These are phyloP conservation scores for Starmera quercuum DNA, from an alignment of 805 yeast genomes.

Conservation along the genomic window DNA sequence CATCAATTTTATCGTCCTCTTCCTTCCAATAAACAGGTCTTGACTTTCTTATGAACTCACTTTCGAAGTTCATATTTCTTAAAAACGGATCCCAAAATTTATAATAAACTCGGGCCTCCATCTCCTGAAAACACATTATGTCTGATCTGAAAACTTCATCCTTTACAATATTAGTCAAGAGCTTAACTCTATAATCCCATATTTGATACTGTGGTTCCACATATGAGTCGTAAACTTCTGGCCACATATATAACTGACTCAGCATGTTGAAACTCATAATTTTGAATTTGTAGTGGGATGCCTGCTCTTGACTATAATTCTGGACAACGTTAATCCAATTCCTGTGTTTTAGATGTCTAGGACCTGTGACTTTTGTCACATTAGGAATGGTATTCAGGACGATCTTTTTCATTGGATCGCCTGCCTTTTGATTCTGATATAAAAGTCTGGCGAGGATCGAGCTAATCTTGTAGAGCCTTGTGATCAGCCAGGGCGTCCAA, in stretches of 20 bases:
- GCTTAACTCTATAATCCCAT: slow-evolving; percentile 41
- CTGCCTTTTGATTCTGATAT: too few species aligned
- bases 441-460: too few species aligned
- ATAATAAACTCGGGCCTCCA: slow-evolving; percentile 35
- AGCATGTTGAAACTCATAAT: slow-evolving; percentile 38
- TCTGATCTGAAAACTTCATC: slow-evolving; percentile 35
- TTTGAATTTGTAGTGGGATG: slow-evolving; percentile 16
- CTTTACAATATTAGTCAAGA: slow-evolving; percentile 28
- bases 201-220: slow-evolving; percentile 37
- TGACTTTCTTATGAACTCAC: slow-evolving; percentile 41
- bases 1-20: slow-evolving; percentile 40
- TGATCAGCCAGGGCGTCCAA: too few species aligned
- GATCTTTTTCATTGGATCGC: too few species aligned
- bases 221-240: slow-evolving; percentile 42
- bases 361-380: too few species aligned
- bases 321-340: too few species aligned
- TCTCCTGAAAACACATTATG: slow-evolving; percentile 54
- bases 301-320: too few species aligned
- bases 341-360: too few species aligned
- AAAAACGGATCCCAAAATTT: slow-evolving; percentile 30
- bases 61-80: slow-evolving; percentile 31
- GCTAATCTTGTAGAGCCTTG: too few species aligned
- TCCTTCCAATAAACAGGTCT: slow-evolving; percentile 46
- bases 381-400: too few species aligned
- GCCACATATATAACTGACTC: slow-evolving; percentile 56